Evolutionary conservation across 1,284 basidiomycete genomes (phyloP).

Genomic region (Pisolithus thermaeus): DNA sequence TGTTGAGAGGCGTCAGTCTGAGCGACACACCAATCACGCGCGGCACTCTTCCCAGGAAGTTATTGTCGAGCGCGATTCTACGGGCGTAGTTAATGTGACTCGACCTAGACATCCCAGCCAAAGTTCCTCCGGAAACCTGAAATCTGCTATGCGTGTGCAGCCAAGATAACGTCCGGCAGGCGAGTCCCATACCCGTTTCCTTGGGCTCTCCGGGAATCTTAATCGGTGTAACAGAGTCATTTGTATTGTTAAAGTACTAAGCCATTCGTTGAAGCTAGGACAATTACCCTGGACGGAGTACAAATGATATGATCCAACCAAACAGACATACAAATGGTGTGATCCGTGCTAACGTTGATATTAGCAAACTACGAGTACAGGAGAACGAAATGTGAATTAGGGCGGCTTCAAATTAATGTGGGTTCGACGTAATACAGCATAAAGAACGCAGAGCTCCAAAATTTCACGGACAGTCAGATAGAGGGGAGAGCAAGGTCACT

Average conservation of each 20-base stretch:
- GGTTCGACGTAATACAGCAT: conserved; percentile 17
- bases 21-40: conserved; percentile 27
- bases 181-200: not conserved
- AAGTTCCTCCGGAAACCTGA: conserved; percentile 23
- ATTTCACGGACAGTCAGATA: not conserved
- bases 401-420: conserved; percentile 19
- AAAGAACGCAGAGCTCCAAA: conserved; percentile 3
- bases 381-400: conserved; percentile 18
- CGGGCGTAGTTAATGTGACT: conserved; percentile 19
- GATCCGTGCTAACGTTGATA: conserved; percentile 9
- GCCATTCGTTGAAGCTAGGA: too few relatives aligned
- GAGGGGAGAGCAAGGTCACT: conserved; percentile 7
- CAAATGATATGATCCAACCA: conserved; percentile 3
- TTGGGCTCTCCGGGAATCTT: conserved; percentile 1
- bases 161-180: conserved; percentile 16
- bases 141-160: conserved; percentile 27
- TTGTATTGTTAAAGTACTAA: too few relatives aligned
- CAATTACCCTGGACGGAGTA: too few relatives aligned
- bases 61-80: conserved; percentile 23
- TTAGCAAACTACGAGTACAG: conserved; percentile 22
- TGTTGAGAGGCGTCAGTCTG: conserved; percentile 17
- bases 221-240: too few relatives aligned
- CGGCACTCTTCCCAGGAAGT: conserved; percentile 25
- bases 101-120: conserved; percentile 26
- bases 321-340: not conserved